Percentiles rank a stretch among this genome's conserved stretches.
Evolutionary conservation across 371 early-diverging fungal species (phyloP).

Genomic region (Circinella minor): DNA sequence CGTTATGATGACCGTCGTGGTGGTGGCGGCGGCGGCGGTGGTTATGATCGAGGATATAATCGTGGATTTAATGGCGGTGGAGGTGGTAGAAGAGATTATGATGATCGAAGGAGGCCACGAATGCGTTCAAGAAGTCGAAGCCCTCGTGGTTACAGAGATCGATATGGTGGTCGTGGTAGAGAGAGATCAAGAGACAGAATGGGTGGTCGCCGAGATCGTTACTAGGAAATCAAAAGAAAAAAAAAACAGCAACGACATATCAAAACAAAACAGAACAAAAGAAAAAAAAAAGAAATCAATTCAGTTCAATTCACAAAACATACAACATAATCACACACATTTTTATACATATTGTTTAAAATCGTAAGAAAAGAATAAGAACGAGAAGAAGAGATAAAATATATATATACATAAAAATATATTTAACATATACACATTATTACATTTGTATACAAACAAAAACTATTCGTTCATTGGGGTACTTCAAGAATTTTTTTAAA

Average conservation of each 20-base stretch:
- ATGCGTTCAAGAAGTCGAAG: slow-evolving; percentile 50
- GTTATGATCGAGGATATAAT: slow-evolving; percentile 33
- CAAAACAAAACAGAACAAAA: no score
- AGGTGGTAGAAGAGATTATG: slow-evolving; percentile 33
- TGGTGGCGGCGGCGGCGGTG: slow-evolving; percentile 5
- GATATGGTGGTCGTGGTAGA: slow-evolving; percentile 52
- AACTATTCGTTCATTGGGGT: no score
- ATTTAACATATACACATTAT: no score
- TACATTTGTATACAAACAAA: no score
- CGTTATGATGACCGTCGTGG: slow-evolving; percentile 14
- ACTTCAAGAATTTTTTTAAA: background rate
- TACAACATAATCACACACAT: no score
- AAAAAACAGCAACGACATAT: no score
- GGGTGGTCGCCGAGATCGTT: slow-evolving; percentile 59
- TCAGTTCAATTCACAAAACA: no score
- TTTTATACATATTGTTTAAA: no score
- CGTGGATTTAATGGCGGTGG: slow-evolving; percentile 32
- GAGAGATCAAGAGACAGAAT: slow-evolving; percentile 53
- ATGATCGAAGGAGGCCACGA: slow-evolving; percentile 45
- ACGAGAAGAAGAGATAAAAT: no score
- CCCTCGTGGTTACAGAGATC: slow-evolving; percentile 43
- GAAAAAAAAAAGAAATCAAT: no score
- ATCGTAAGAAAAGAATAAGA: no score
- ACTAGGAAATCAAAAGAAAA: slow-evolving; percentile 3
- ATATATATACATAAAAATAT: no score